Base-by-base conservation (phyloP, 768 basidiomycete genomes). In the Termitomyces sp. region DNA sequence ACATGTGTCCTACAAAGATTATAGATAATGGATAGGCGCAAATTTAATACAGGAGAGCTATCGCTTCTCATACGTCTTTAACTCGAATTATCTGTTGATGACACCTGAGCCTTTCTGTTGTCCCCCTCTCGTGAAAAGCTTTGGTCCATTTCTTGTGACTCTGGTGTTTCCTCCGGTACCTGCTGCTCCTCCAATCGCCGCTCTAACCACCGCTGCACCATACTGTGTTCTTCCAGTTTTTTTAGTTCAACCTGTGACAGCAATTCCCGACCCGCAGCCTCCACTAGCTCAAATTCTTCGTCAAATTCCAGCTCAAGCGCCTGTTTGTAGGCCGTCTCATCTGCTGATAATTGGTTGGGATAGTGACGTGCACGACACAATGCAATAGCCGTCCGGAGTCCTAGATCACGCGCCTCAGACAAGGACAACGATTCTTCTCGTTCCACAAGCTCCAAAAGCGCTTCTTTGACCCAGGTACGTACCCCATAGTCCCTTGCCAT, bases 401-500 rank as follows among this genome's bases (percentile, higher is more conserved):
- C 58, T 14, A 63, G 23, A 16, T 56, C 36, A 8, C 14, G 33
- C 5, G 55, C 61, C 36, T 63, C 61, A 13, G 33, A 18, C 2
- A 28, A 18, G 16, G 61, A 53, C 18, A 58, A 20, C 5, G 30
- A 16, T 44, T 56, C 51, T 18, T 23, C 36, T 12, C 43, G 35
- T 26, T 20, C 20, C 13, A 4, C 46, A 33, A 63, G 55, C 3
- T 59, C 58, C 10, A 26, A 14, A 32, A 59, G 48, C 16, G 55
- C 55, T 30, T 38, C 55, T 7, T 36, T n/a, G 14, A 57, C 28
- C 58, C 58, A 63, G n/a, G 36, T 46, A n/a, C 46, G 28, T 28
- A 63, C 41, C 4, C 48, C 50, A 40, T 57, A 49, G n/a, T 53
- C 40, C 28, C 51, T 50, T 20, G 61, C 61, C 44, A 59, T 33